These are phyloP conservation scores for Acacia crassicarpa DNA, from an alignment of 306 rosid genomes.

Conservation along the genomic window DNA sequence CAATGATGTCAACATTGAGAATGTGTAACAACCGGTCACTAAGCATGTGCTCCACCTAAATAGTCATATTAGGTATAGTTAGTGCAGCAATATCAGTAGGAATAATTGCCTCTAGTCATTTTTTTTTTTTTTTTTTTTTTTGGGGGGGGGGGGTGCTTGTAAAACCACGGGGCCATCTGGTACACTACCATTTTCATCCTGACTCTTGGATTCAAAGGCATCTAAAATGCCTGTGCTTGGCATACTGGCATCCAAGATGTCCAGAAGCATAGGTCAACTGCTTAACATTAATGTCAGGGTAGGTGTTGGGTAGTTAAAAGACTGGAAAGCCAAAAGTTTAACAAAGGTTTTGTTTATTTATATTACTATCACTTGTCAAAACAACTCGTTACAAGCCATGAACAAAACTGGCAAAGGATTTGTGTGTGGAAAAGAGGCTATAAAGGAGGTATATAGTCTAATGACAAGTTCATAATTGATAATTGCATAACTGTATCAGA, in stretches of 20 bases:
- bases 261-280: neutral
- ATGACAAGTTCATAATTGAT: conserved; percentile 8
- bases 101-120: conserved; percentile 17
- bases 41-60: conserved; percentile 71
- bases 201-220: neutral
- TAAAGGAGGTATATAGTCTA: neutral
- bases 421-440: neutral
- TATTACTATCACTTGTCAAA: conserved; percentile 11
- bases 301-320: conserved; percentile 1
- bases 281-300: neutral
- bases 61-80: conserved; percentile 35
- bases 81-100: conserved; percentile 27
- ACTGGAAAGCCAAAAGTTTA: conserved; percentile 25
- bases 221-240: neutral
- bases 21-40: conserved; percentile 56
- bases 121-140: neutral
- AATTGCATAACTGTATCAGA: neutral
- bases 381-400: conserved; percentile 3
- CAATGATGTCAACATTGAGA: conserved; percentile 66
- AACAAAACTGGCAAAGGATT: neutral
- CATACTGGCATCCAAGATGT: neutral
- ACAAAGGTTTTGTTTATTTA: conserved; percentile 13
- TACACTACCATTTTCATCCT: neutral
- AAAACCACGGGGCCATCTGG: neutral
- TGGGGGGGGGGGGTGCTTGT: neutral